Base-by-base conservation (phyloP, 192 early-diverging fungal species). In the Podila clonocystis region DNA sequence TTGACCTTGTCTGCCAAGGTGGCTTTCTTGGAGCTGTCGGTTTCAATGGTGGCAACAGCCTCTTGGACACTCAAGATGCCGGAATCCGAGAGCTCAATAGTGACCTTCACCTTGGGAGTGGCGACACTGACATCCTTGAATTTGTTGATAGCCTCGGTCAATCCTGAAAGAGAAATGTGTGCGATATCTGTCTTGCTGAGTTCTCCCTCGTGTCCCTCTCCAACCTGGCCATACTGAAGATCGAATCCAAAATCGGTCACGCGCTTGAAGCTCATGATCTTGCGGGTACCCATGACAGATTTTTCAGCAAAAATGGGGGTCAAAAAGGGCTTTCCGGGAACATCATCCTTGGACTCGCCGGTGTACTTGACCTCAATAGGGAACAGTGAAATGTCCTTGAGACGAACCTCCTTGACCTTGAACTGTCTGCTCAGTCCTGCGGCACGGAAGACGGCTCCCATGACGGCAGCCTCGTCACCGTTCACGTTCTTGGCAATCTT, bases 401-500 rank as follows among this genome's bases (percentile, higher is more conserved):
- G 85, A 50, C 87, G 88, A 66, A 98, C 92, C 71, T 95, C 91
- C 62, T 93, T 89, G 49, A 97, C 90, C 72, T 90, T 90, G 87
- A 98, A 98, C 73, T 94, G 93, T 70, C 90, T 88, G 75, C 94
- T 96, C 52, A 96, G 82, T 57, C 88, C 86, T 5, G 98, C 98
- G 31, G 92, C 95, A 61, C 90, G 89, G 86, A 97, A 95, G 8
- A 91, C 95, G 61, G 96, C 97, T 36, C 94, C 94, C 85, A 74
- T 74, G 34, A 97, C 97, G 38, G 94, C 95, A 19, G 97, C 97
- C 87, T 99, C 98, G 68, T 99, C 98, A 50, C 88, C 93, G 73
- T 99, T 98, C 49, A 99, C 90, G 68, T 96, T 97, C 86, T 94
- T 90, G 34, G 97, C 95, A 70, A 99, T 91, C 83, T 95, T 95